Percentiles rank a stretch among this genome's conserved stretches.
Conservation (phyloP, 1,139 yeast genomes). For the Saccharomyces hybrid region DNA sequence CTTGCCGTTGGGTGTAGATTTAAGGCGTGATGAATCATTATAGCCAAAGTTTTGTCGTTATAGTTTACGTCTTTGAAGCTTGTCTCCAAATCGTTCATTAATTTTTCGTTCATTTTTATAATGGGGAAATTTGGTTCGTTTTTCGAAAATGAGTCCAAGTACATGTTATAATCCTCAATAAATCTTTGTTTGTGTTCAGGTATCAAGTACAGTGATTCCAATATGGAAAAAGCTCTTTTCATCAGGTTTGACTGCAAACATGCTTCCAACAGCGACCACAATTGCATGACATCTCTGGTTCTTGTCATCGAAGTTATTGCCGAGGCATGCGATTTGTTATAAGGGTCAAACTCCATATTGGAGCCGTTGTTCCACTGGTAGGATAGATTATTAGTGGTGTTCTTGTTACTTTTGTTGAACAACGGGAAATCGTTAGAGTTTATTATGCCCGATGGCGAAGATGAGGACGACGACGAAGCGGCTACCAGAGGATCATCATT, state of each 20-base stretch:
- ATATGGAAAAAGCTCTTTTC: constrained; percentile 63
- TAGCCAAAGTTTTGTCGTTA: constrained; percentile 41
- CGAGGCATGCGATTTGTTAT: constrained; percentile 22
- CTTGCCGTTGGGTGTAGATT: constrained; percentile 6
- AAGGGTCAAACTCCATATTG: constrained; percentile 22
- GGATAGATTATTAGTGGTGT: neutral
- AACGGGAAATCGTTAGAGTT: neutral
- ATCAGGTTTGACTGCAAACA: constrained; percentile 62
- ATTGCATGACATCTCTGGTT: constrained; percentile 53
- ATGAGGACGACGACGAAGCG: neutral
- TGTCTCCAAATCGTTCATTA: constrained; percentile 30
- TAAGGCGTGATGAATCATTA: constrained; percentile 37
- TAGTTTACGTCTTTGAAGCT: constrained; percentile 33
- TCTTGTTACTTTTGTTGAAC: neutral
- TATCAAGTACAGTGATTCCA: constrained; percentile 48
- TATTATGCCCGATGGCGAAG: constrained; percentile 6
- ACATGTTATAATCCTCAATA: constrained; percentile 42
- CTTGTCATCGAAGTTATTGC: constrained; percentile 36
- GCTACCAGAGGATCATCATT: neutral
- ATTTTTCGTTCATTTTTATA: constrained; percentile 19
- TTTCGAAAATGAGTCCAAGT: constrained; percentile 38
- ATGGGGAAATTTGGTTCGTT: constrained; percentile 31
- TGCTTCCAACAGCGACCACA: constrained; percentile 76
- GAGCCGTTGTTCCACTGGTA: neutral
- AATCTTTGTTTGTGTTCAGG: constrained; percentile 31